Evolutionary conservation across 352 stramenopile species (phyloP).

Genomic region (Pythium brassicae): DNA sequence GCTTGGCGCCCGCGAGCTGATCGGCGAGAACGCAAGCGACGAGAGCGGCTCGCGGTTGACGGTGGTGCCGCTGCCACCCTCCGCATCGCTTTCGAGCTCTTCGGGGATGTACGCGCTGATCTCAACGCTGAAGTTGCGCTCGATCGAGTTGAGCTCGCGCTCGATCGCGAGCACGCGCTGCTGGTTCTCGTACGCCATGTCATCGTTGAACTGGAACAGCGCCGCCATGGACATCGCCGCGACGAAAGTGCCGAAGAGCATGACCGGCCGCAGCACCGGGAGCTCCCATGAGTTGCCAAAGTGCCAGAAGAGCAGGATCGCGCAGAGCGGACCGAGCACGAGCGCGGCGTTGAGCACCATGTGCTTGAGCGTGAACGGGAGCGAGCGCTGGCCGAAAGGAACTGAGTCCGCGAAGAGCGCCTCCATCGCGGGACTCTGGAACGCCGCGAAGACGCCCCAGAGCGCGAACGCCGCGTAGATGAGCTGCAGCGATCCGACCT

Average conservation of each 20-base stretch:
- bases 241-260: slow-evolving; percentile 63
- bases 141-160: slow-evolving; percentile 58
- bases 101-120: slow-evolving; percentile 28
- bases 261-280: slow-evolving; percentile 47
- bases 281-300: slow-evolving; percentile 80
- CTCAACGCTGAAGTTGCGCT: slow-evolving; percentile 56
- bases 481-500: slow-evolving; percentile 33
- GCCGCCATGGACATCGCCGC: slow-evolving; percentile 49
- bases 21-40: slow-evolving; percentile 14
- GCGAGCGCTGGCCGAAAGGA: slow-evolving; percentile 51
- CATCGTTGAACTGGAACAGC: slow-evolving; percentile 80
- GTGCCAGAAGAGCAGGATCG: slow-evolving; percentile 61
- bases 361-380: slow-evolving; percentile 77
- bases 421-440: slow-evolving; percentile 71
- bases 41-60: not conserved
- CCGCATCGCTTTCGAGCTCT: slow-evolving; percentile 11
- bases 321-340: slow-evolving; percentile 48
- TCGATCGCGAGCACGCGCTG: slow-evolving; percentile 49
- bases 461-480: slow-evolving; percentile 66
- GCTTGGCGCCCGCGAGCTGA: slow-evolving; percentile 14
- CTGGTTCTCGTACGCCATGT: slow-evolving; percentile 66
- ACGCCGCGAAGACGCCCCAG: slow-evolving; percentile 77
- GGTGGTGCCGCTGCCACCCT: not conserved
- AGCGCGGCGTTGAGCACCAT: slow-evolving; percentile 48
- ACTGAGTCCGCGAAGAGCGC: slow-evolving; percentile 86